Evolutionary conservation across 2,329 filamentous ascomycete species (phyloP), one percentile per base, ranked within the genome.

Genomic region (Aspergillus brasiliensis): DNA sequence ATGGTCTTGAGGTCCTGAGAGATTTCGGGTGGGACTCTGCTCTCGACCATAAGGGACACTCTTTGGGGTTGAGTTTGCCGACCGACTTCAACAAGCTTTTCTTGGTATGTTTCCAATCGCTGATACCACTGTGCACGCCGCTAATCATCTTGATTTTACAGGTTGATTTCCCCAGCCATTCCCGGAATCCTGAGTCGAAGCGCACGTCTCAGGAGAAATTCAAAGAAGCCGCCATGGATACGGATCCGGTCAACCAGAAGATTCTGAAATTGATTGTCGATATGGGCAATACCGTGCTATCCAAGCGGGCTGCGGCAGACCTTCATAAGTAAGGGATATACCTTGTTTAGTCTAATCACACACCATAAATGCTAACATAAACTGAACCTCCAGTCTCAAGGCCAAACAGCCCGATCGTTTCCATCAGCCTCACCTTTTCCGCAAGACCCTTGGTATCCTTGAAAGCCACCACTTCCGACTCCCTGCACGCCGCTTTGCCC

Each of bases 21-120:
- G 91, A 96, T 70, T 84, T 91, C 71, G 93, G 93, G 10, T 99
- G 96, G 96, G 93, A 97, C 69, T 91, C 92, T 8, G 94, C 92
- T 61, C 90, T 92, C 17, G 94, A 92, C 60, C 85, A 88, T 25
- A 85, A 92, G 71, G 95, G 95, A 15, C 86, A 88, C 61, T 94
- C 91, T 0, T 80, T 97, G 8, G 95, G 95, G 2, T 90, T 96
- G 65, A 97, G 94, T 72, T 86, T 99, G 15, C 95, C 95, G 0
- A 82, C 87, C 25, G 81, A 96, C 65, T 85, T 98, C 60, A 84
- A 85, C 52, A 91, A 88, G 69, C 82, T 99, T 40, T 91, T 97
- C 69, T 89, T 89, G 28, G 85, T 93, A 72, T 78, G 65, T 19
- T 56, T 17, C 8, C 46, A 13, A 6, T 42, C 31, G 21, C 17